Evolutionary conservation across 768 basidiomycete genomes (phyloP).

Genomic region (Hysterangium stoloniferum): DNA sequence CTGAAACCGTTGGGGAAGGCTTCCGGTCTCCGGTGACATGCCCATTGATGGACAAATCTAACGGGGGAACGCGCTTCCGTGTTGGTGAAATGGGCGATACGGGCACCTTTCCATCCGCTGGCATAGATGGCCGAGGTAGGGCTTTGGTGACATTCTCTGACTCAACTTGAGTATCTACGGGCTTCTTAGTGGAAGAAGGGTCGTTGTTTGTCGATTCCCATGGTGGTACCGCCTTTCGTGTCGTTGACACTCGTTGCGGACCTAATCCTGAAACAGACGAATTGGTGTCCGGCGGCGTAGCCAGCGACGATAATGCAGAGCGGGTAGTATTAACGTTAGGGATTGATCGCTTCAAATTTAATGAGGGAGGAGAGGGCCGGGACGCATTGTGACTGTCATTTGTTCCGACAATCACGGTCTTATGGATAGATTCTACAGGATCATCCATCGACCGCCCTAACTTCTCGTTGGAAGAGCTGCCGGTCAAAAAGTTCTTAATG

Average conservation of each 20-base stretch:
- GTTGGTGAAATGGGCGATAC: neutral
- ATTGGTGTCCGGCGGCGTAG: neutral
- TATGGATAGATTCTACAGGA: neutral
- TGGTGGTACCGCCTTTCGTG: slow-evolving; percentile 23
- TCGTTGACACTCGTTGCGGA: slow-evolving; percentile 22
- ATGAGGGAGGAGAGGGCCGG: neutral
- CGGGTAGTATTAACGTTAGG: slow-evolving; percentile 5
- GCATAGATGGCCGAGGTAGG: neutral
- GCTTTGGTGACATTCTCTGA: neutral
- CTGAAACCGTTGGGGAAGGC: neutral
- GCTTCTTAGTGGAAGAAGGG: slow-evolving; percentile 19
- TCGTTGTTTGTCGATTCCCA: slow-evolving; percentile 21
- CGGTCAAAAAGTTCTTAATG: slow-evolving; percentile 7
- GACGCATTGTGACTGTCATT: neutral
- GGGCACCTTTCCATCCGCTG: neutral
- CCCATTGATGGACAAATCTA: neutral
- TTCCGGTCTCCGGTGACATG: neutral
- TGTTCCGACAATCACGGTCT: neutral
- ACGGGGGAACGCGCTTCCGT: slow-evolving; percentile 1
- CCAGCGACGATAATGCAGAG: neutral
- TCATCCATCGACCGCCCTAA: neutral
- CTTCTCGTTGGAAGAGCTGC: slow-evolving; percentile 5
- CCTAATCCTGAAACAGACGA: slow-evolving; percentile 10
- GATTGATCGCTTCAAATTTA: slow-evolving; percentile 4
- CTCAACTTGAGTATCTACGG: slow-evolving; percentile 4